Evolutionary conservation across 345 rosid species (phyloP).

Genomic region (Eucalyptus regnans): DNA sequence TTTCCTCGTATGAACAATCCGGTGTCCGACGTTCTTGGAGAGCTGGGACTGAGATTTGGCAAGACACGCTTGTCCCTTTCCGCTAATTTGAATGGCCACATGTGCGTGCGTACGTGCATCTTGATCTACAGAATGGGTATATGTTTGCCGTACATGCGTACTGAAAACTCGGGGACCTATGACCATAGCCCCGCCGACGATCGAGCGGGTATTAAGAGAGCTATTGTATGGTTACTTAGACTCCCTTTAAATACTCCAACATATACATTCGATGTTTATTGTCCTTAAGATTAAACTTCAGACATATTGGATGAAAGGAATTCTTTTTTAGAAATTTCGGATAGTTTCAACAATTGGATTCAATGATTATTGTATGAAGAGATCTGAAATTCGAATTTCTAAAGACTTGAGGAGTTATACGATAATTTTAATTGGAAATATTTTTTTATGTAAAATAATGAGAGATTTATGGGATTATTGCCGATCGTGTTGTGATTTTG

Average conservation of each 20-base stretch:
- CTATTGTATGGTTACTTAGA: too few species aligned
- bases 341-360: rapidly evolving
- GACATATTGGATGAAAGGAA: too few species aligned
- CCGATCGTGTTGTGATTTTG: not conserved
- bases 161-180: not conserved
- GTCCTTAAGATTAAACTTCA: too few species aligned
- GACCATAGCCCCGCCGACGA: too few species aligned
- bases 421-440: not conserved
- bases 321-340: too few species aligned
- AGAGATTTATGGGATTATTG: not conserved
- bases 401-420: rapidly evolving
- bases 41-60: not conserved
- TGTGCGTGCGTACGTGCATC: not conserved
- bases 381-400: not conserved
- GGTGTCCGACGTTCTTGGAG: not conserved
- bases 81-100: not conserved
- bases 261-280: too few species aligned
- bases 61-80: not conserved
- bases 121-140: not conserved
- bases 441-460: rapidly evolving
- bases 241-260: too few species aligned
- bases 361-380: rapidly evolving
- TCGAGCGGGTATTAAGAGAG: too few species aligned
- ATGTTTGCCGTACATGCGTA: not conserved
- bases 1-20: not conserved